Conservation (phyloP, 257 asterid species). For the Nicotiana tabacum region DNA sequence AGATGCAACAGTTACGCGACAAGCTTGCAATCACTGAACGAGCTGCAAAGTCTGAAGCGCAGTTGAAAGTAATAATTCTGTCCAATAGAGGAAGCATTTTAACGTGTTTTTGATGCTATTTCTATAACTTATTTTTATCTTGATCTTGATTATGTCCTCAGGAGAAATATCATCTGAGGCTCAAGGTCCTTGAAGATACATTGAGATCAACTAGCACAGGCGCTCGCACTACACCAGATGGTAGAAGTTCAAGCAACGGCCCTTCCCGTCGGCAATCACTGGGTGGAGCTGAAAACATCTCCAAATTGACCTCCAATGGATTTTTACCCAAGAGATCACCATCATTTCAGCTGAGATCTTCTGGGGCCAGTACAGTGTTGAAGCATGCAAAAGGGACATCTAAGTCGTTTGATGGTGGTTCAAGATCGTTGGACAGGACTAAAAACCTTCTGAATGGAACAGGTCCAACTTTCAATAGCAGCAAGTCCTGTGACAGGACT, state of each 20-base stretch:
- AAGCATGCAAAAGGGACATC: slow-evolving; percentile 98
- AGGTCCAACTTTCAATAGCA: slow-evolving; percentile 83
- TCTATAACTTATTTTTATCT: neutral
- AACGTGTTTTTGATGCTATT: neutral
- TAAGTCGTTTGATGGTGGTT: slow-evolving; percentile 95
- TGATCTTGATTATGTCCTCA: slow-evolving; percentile 22
- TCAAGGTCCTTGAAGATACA: slow-evolving; percentile 86
- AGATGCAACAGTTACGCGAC: slow-evolving; percentile 94
- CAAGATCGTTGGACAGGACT: slow-evolving; percentile 76
- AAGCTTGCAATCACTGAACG: slow-evolving; percentile 87
- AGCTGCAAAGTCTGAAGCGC: slow-evolving; percentile 86
- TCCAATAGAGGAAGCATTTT: neutral
- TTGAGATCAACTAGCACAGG: slow-evolving; percentile 63
- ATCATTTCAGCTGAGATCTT: slow-evolving; percentile 81
- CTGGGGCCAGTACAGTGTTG: slow-evolving; percentile 81
- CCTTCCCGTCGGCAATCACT: slow-evolving; percentile 85
- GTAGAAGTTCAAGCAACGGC: slow-evolving; percentile 70
- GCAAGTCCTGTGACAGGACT: slow-evolving; percentile 88
- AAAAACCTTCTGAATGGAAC: slow-evolving; percentile 77
- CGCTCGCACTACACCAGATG: slow-evolving; percentile 57
- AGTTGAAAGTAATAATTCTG: slow-evolving; percentile 54
- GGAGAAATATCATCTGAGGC: slow-evolving; percentile 82
- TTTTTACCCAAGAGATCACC: slow-evolving; percentile 90
- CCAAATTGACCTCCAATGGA: slow-evolving; percentile 75
- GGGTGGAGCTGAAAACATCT: slow-evolving; percentile 85